Evolutionary conservation across 495 filamentous ascomycete genomes (phyloP), one percentile per base, ranked within the genome.

Genomic region (Penicillium roqueforti): DNA sequence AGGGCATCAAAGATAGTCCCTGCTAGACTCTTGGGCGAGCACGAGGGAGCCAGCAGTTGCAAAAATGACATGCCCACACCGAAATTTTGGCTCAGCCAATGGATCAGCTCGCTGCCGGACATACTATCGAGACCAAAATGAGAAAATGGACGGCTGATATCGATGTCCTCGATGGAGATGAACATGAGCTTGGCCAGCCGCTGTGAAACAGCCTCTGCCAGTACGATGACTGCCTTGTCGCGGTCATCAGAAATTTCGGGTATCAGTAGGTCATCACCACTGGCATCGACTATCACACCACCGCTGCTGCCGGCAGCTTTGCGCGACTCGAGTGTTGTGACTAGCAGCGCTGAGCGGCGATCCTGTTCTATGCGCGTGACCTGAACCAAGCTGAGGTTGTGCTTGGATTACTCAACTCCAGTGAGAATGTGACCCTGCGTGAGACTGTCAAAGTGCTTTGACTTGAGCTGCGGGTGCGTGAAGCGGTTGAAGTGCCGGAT

Each of bases 121-220:
- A 45, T 45, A 18, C 42, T 45, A 29, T 45, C 42, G 23, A 45
- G 25, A 7, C 42, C 26, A 45, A 28, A 45, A 26, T 45, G 42
- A 6, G 42, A 45, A 14, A 45, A 29, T 0, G 42, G 25, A 0
- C n/a, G 23, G n/a, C 42, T 29, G 4, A 29, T 28, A 18, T 45
- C 42, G n/a, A 45, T 45, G 6, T 45, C 25, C 26, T 45, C 25
- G 8, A 45, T 29, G 23, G 41, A 13, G 13, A 45, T 28, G n/a
- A 44, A 28, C 23, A 45, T 29, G 10, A 45, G 14, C 25, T 45
- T 45, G 14, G 42, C 23, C 13, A 45, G 25, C 10, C 42, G 42
- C 42, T 28, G 3, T n/a, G 25, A 11, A 16, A 45, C 25, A n/a
- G 14, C 23, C 3, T 43, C 40, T 4, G 40, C 40, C 22, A 43